Evolutionary conservation across 768 basidiomycete species (phyloP).

Genomic region (Tricholoma saponaceum): DNA sequence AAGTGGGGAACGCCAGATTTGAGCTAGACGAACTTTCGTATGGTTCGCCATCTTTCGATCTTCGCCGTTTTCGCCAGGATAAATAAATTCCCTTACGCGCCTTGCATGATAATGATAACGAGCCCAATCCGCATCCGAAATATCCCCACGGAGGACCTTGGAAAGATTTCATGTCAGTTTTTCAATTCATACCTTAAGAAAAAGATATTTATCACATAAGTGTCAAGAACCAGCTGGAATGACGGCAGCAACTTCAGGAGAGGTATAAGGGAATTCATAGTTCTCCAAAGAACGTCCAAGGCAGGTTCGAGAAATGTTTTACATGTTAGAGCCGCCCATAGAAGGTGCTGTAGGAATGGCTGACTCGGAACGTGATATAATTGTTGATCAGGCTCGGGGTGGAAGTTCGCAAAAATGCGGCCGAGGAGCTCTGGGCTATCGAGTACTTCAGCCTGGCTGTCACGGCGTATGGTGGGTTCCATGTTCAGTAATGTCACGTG

Average conservation of each 20-base stretch:
- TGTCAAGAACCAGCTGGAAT: slow-evolving; percentile 1
- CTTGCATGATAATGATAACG: slow-evolving; percentile 3
- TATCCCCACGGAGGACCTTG: neutral
- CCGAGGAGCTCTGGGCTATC: neutral
- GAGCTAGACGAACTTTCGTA: neutral
- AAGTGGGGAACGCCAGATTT: neutral
- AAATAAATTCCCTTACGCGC: slow-evolving; percentile 1
- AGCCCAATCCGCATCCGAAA: neutral
- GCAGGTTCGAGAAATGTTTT: slow-evolving; percentile 7
- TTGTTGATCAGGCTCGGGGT: neutral
- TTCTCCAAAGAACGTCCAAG: slow-evolving; percentile 5
- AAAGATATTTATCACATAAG: neutral
- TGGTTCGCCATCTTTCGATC: slow-evolving; percentile 1
- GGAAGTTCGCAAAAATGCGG: neutral
- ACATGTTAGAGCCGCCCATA: neutral
- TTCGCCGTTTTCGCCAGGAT: neutral
- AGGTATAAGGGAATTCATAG: slow-evolving; percentile 2
- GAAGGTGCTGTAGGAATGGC: neutral
- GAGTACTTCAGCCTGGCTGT: neutral
- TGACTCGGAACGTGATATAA: neutral
- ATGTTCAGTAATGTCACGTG: too few species aligned
- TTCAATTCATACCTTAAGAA: neutral
- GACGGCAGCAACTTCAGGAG: slow-evolving; percentile 7
- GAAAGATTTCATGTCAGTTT: neutral
- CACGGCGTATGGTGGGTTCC: neutral